These are phyloP conservation scores for Coemansia sp. DNA, from an alignment of 192 early-diverging fungal species.

Conservation along the genomic window DNA sequence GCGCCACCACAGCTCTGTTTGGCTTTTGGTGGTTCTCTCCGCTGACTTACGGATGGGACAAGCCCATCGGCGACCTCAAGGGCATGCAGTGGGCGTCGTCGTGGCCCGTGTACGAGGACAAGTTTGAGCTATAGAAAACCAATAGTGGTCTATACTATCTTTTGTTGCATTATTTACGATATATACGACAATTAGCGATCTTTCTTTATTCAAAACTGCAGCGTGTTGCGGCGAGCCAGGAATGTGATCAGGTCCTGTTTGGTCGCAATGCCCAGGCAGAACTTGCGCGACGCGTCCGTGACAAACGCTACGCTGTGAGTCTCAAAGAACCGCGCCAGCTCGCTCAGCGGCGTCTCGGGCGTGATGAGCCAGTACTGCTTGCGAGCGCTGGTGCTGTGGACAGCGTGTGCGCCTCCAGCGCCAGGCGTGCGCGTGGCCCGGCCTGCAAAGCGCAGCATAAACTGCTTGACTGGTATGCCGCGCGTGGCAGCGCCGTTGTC, in stretches of 20 bases:
- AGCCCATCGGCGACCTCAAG: slow-evolving; percentile 58
- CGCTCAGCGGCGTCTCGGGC: slow-evolving; percentile 75
- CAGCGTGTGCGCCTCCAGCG: neutral
- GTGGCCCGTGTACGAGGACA: slow-evolving; percentile 75
- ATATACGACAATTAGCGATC: too few species aligned
- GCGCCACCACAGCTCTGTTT: slow-evolving; percentile 11
- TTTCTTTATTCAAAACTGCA: slow-evolving; percentile 7
- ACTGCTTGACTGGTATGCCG: slow-evolving; percentile 57
- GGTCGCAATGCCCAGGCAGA: slow-evolving; percentile 78
- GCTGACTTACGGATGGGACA: slow-evolving; percentile 80
- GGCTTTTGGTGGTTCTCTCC: slow-evolving; percentile 70
- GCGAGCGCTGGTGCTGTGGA: neutral
- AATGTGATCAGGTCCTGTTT: slow-evolving; percentile 78
- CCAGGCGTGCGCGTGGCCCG: neutral
- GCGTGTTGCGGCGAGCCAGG: slow-evolving; percentile 60
- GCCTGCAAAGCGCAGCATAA: slow-evolving; percentile 68
- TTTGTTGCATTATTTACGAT: neutral
- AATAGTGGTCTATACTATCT: neutral
- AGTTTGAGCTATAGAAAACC: slow-evolving; percentile 24
- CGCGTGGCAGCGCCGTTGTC: slow-evolving; percentile 57
- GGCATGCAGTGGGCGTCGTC: slow-evolving; percentile 68
- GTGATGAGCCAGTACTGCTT: slow-evolving; percentile 76
- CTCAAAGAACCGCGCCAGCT: slow-evolving; percentile 84
- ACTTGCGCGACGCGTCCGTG: slow-evolving; percentile 78
- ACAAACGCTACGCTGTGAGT: slow-evolving; percentile 81